A percentile compares a stretch with the other conserved stretches of the same genome.
These are phyloP conservation scores for Brassica balearica DNA, from an alignment of 441 rosid species.

Conservation along the genomic window DNA sequence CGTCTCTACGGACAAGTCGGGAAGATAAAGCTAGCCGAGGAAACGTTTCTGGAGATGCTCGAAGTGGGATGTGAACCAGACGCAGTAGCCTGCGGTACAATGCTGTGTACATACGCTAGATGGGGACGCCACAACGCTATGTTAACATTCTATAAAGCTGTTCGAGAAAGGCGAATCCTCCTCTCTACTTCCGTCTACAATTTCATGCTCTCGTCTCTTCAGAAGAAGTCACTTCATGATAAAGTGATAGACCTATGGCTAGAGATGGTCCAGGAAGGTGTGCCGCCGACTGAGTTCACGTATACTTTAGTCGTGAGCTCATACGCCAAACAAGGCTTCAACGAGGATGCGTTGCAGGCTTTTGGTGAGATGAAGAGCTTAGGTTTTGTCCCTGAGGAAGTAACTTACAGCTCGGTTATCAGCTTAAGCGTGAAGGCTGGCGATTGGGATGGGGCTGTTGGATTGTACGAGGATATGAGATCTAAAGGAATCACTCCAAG, in stretches of 20 bases:
- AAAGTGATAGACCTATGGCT: constrained; percentile 76
- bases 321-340: constrained; percentile 63
- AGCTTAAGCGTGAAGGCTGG: constrained; percentile 57
- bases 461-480: constrained; percentile 78
- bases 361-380: constrained; percentile 72
- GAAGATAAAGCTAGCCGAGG: constrained; percentile 82
- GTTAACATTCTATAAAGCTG: constrained; percentile 77
- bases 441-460: constrained; percentile 64
- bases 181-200: constrained; percentile 78
- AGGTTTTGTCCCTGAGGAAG: constrained; percentile 84
- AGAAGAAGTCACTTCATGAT: constrained; percentile 78
- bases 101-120: constrained; percentile 92
- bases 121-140: constrained; percentile 92
- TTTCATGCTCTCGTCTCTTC: constrained; percentile 93
- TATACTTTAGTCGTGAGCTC: constrained; percentile 82
- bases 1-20: constrained; percentile 91
- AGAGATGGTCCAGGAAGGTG: constrained; percentile 67
- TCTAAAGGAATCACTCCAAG: constrained; percentile 74
- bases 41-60: constrained; percentile 91
- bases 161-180: constrained; percentile 64
- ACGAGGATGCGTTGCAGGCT: constrained; percentile 65
- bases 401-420: constrained; percentile 76
- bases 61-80: constrained; percentile 92
- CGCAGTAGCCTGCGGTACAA: constrained; percentile 92
- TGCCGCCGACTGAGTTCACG: constrained; percentile 68